phyloP scores from a whole-genome alignment of 441 rosid species.

The Brassica hybrid region DNA sequence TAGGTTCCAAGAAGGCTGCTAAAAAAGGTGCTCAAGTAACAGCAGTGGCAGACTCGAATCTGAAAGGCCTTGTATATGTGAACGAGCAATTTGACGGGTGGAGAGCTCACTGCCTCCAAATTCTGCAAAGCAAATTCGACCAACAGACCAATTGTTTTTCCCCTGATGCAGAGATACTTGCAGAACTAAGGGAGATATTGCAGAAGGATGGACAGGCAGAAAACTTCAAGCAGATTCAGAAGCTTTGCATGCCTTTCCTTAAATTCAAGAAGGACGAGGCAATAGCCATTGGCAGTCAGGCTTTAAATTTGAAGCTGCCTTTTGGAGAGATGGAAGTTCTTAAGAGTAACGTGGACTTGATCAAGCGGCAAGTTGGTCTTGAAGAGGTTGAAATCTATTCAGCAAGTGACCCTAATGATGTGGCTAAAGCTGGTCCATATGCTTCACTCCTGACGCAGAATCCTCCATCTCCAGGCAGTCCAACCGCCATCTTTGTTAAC shows the following conservation, averaged over 20 bases:
- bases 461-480: conserved; percentile 86
- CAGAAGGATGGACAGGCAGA: conserved; percentile 61
- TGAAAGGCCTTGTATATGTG: conserved; percentile 72
- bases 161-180: conserved; percentile 66
- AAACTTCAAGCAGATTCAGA: conserved; percentile 67
- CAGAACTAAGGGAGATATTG: conserved; percentile 62
- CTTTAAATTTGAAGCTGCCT: conserved; percentile 78
- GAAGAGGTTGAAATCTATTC: conserved; percentile 69
- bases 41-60: conserved; percentile 49
- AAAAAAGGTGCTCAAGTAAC: conserved; percentile 62
- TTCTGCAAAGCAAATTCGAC: conserved; percentile 70
- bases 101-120: conserved; percentile 82
- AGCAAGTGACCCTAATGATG: conserved; percentile 49
- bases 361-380: conserved; percentile 76
- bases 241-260: conserved; percentile 88
- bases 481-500: conserved; percentile 74
- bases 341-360: conserved; percentile 69
- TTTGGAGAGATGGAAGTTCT: conserved; percentile 90
- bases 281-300: conserved; percentile 63
- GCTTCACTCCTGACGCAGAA: conserved; percentile 60
- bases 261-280: conserved; percentile 88
- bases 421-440: conserved; percentile 58
- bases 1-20: conserved; percentile 67
- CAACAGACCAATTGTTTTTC: conserved; percentile 48
- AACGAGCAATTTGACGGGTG: conserved; percentile 86